Percentiles rank a stretch among this genome's conserved stretches.
phyloP scores from a whole-genome alignment of 202 grass and related monocot genomes.

The Cymbopogon flexuosus region DNA sequence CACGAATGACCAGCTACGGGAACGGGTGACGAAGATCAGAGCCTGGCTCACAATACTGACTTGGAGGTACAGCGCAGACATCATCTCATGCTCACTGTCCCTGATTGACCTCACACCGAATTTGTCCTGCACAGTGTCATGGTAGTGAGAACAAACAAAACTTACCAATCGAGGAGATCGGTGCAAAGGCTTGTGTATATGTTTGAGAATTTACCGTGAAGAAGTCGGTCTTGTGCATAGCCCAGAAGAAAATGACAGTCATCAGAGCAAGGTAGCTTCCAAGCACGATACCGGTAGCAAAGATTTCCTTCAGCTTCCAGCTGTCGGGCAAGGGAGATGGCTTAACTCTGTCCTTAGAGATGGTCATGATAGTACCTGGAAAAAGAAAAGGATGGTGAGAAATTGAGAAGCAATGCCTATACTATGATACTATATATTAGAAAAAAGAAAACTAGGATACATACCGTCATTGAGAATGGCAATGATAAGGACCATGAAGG shows the following conservation, averaged over 20 bases:
- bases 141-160: conserved; percentile 7
- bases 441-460: not conserved
- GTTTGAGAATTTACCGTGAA: conserved; percentile 53
- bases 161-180: not conserved
- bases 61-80: conserved; percentile 94
- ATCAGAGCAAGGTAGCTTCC: conserved; percentile 88
- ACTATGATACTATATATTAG: not conserved
- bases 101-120: conserved; percentile 70
- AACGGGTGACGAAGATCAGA: conserved; percentile 89
- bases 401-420: not conserved
- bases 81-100: conserved; percentile 53
- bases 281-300: conserved; percentile 78
- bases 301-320: conserved; percentile 98
- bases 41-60: conserved; percentile 98
- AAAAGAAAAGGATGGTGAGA: not conserved
- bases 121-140: conserved; percentile 53
- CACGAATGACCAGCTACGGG: conserved; percentile 73
- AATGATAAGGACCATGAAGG: conserved; percentile 99
- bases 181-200: not conserved
- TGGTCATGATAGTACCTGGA: conserved; percentile 99
- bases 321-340: conserved; percentile 89
- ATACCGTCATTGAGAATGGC: conserved; percentile 97
- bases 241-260: conserved; percentile 99
- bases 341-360: conserved; percentile 96
- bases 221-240: conserved; percentile 78